A percentile compares a stretch with the other conserved stretches of the same genome.
Evolutionary conservation across 192 early-diverging fungal genomes (phyloP).

Genomic region (Pilobolus umbonatus): DNA sequence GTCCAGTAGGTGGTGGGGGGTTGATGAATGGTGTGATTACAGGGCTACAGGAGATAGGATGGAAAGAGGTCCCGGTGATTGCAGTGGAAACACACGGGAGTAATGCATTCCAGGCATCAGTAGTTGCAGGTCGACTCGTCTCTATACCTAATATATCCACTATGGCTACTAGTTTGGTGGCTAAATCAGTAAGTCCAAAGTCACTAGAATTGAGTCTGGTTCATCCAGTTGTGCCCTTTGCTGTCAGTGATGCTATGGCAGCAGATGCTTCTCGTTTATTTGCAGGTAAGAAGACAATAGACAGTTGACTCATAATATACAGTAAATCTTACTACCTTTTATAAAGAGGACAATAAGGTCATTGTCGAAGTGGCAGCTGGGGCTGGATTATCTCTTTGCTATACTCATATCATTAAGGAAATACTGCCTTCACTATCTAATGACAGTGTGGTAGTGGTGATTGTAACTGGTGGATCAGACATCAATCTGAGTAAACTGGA

Average conservation of each 20-base stretch:
- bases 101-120: slow-evolving; percentile 63
- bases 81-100: slow-evolving; percentile 72
- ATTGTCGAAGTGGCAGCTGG: slow-evolving; percentile 60
- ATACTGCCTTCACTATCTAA: slow-evolving; percentile 51
- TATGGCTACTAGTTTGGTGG: slow-evolving; percentile 41
- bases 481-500: slow-evolving; percentile 55
- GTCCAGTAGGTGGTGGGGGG: slow-evolving; percentile 66
- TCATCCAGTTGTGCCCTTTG: slow-evolving; percentile 53
- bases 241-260: slow-evolving; percentile 55
- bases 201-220: slow-evolving; percentile 42
- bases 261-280: slow-evolving; percentile 46
- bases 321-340: background rate
- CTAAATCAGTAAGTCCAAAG: slow-evolving; percentile 36
- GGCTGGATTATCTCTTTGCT: slow-evolving; percentile 55
- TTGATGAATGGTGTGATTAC: slow-evolving; percentile 63
- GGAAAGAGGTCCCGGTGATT: slow-evolving; percentile 67
- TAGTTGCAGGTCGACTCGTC: slow-evolving; percentile 46
- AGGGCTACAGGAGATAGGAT: slow-evolving; percentile 53
- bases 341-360: slow-evolving; percentile 51
- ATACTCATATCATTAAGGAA: slow-evolving; percentile 56
- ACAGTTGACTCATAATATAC: slow-evolving; percentile 8
- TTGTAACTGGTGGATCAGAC: slow-evolving; percentile 67
- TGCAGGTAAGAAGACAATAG: slow-evolving; percentile 38
- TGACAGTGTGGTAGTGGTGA: slow-evolving; percentile 57
- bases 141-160: slow-evolving; percentile 43